Conservation (phyloP, 371 early-diverging fungal genomes). For the Lichtheimia ramosa region DNA sequence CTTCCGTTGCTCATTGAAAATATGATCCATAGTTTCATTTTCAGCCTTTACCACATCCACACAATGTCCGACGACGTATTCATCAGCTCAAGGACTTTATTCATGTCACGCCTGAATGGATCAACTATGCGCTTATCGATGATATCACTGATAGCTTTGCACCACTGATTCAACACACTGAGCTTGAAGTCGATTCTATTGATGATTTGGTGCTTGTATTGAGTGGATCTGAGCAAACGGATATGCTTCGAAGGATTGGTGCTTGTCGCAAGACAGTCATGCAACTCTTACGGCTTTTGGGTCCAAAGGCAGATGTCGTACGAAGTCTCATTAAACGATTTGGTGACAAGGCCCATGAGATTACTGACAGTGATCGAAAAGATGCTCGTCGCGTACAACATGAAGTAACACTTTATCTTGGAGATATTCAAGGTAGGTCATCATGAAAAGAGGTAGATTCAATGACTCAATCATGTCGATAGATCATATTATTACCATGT, state of each 20-base stretch:
- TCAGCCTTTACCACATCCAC: constrained; percentile 59
- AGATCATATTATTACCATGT: constrained; percentile 95
- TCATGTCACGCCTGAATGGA: constrained; percentile 79
- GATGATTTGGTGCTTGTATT: constrained; percentile 87
- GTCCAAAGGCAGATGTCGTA: constrained; percentile 83
- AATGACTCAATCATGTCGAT: constrained; percentile 2
- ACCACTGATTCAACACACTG: constrained; percentile 76
- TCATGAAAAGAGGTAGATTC: too few species aligned
- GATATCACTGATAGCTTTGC: constrained; percentile 85
- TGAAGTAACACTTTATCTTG: constrained; percentile 70
- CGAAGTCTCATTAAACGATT: constrained; percentile 67
- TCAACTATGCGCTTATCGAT: constrained; percentile 87
- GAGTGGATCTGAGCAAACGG: constrained; percentile 74
- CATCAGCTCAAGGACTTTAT: constrained; percentile 65
- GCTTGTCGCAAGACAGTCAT: constrained; percentile 82
- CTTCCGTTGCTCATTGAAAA: neutral
- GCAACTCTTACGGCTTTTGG: constrained; percentile 73
- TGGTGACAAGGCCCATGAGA: constrained; percentile 53
- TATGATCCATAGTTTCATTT: constrained; percentile 49
- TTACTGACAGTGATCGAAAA: constrained; percentile 15
- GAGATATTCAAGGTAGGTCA: constrained; percentile 83
- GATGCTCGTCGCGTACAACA: constrained; percentile 40
- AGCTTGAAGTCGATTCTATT: constrained; percentile 87
- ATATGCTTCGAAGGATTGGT: constrained; percentile 88
- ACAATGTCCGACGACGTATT: constrained; percentile 63